A percentile compares a stretch with the other conserved stretches of the same genome.
Evolutionary conservation across 768 basidiomycete genomes (phyloP).

Genomic region (Serendipita sp.): DNA sequence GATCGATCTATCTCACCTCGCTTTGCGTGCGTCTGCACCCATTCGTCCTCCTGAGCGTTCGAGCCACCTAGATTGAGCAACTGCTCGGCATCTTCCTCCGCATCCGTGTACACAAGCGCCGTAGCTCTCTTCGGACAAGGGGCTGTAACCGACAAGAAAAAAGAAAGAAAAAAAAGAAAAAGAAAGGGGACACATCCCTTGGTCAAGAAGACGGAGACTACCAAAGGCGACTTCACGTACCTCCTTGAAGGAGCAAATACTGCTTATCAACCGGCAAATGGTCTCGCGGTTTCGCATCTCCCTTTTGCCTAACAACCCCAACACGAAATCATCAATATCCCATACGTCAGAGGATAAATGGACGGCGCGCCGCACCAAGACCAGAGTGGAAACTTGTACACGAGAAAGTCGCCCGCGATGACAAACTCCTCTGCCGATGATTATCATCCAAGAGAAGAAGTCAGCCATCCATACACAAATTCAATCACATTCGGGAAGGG

Average conservation of each 20-base stretch:
- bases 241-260: slow-evolving; percentile 83
- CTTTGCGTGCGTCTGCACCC: slow-evolving; percentile 96
- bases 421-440: slow-evolving; percentile 76
- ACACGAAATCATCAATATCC: slow-evolving; percentile 9
- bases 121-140: slow-evolving; percentile 90
- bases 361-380: slow-evolving; percentile 46
- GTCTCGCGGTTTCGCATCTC: slow-evolving; percentile 75
- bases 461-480: slow-evolving; percentile 14
- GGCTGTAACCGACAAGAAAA: slow-evolving; percentile 28
- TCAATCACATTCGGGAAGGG: slow-evolving; percentile 9
- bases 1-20: slow-evolving; percentile 24
- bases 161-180: neutral
- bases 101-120: slow-evolving; percentile 84
- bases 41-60: slow-evolving; percentile 60
- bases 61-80: slow-evolving; percentile 55
- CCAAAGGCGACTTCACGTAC: no score
- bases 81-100: slow-evolving; percentile 91
- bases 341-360: neutral
- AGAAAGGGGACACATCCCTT: no score
- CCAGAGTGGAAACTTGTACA: slow-evolving; percentile 99
- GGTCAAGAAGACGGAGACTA: neutral
- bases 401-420: slow-evolving; percentile 90
- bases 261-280: slow-evolving; percentile 94
- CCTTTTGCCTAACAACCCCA: slow-evolving; percentile 76
- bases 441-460: neutral